Evolutionary conservation across 78 protist genomes (phyloP).

Genomic region (Pelomyxa schiedti): DNA sequence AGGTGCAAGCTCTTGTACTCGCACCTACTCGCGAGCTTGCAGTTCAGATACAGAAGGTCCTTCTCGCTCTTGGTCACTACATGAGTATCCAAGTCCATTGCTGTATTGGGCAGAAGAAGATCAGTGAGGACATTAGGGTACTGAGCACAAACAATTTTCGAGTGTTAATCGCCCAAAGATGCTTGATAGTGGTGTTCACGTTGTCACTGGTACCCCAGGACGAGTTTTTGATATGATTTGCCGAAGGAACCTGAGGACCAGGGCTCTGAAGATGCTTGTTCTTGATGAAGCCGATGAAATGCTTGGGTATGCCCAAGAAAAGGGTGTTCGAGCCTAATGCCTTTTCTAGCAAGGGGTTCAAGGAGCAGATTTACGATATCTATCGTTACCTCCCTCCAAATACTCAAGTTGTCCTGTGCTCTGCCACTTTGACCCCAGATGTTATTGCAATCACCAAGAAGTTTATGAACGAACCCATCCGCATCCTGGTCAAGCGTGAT

Average conservation of each 20-base stretch:
- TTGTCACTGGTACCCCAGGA: conserved; percentile 97
- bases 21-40: conserved; percentile 98
- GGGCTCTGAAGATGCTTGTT: conserved; percentile 77
- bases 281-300: conserved; percentile 99
- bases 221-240: conserved; percentile 92
- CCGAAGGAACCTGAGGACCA: conserved; percentile 61
- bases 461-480: conserved; percentile 88
- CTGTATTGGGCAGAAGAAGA: conserved; percentile 89
- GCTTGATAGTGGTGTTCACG: conserved; percentile 70
- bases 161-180: not conserved
- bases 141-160: conserved; percentile 53
- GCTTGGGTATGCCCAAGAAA: conserved; percentile 78
- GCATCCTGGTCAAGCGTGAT: conserved; percentile 94
- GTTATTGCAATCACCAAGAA: conserved; percentile 80
- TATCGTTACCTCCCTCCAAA: conserved; percentile 85
- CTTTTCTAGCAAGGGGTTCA: conserved; percentile 60
- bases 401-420: conserved; percentile 90
- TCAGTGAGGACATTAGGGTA: conserved; percentile 72
- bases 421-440: conserved; percentile 96
- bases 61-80: conserved; percentile 75
- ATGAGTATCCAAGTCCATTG: conserved; percentile 74
- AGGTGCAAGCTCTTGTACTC: conserved; percentile 88
- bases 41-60: conserved; percentile 85
- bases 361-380: conserved; percentile 96
- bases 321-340: conserved; percentile 45